Percentiles rank a stretch among this genome's conserved stretches.
These are phyloP conservation scores for Myriosclerotinia scirpicola DNA, from an alignment of 2,329 filamentous ascomycete genomes.

Conservation along the genomic window DNA sequence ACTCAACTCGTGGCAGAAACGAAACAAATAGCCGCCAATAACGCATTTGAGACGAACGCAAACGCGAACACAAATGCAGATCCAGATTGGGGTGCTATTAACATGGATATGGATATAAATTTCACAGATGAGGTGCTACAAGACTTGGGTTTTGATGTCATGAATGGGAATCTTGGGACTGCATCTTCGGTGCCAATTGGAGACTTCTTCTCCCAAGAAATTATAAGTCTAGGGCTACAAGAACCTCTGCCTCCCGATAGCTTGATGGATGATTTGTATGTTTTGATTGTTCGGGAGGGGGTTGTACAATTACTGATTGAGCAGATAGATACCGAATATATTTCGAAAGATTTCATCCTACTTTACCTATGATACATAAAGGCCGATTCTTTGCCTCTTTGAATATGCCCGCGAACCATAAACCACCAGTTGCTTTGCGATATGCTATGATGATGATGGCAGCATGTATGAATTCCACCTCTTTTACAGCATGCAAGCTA, in stretches of 20 bases:
- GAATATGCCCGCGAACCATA: slow-evolving; percentile 68
- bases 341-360: slow-evolving; percentile 72
- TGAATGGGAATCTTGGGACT: slow-evolving; percentile 14
- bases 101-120: slow-evolving; percentile 35
- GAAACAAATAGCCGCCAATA: slow-evolving; percentile 25
- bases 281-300: background rate
- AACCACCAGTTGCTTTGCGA: slow-evolving; percentile 78
- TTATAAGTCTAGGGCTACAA: slow-evolving; percentile 78
- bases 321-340: slow-evolving; percentile 71
- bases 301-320: slow-evolving; percentile 24
- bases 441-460: slow-evolving; percentile 89
- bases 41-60: background rate
- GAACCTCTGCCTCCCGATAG: slow-evolving; percentile 78
- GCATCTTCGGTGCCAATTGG: slow-evolving; percentile 25
- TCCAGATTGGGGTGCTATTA: slow-evolving; percentile 32
- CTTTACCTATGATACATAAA: slow-evolving; percentile 75
- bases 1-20: slow-evolving; percentile 59
- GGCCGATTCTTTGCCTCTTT: slow-evolving; percentile 73
- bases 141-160: slow-evolving; percentile 29
- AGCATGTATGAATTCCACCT: slow-evolving; percentile 45
- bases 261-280: slow-evolving; percentile 77
- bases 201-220: slow-evolving; percentile 55
- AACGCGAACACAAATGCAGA: background rate
- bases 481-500: background rate
- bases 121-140: slow-evolving; percentile 28